phyloP scores from a whole-genome alignment of 2,329 filamentous ascomycete genomes.

The Clarireedia paspali region DNA sequence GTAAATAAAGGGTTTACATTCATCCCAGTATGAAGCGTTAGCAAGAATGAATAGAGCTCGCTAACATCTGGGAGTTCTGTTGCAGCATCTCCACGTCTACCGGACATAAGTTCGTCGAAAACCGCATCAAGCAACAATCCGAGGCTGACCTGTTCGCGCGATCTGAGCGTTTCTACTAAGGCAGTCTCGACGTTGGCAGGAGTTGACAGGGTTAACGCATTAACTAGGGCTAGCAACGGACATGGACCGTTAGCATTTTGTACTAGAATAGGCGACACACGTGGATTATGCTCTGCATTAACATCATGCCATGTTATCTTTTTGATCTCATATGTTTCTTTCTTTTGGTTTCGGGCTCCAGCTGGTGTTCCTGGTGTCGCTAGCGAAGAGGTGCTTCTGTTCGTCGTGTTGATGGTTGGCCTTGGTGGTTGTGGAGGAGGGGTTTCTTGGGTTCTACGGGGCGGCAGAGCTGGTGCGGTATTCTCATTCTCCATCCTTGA shows the following conservation, averaged over 20 bases:
- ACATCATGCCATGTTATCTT: slow-evolving; percentile 79
- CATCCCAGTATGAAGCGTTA: slow-evolving; percentile 90
- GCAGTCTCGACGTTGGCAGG: slow-evolving; percentile 59
- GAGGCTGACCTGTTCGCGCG: slow-evolving; percentile 81
- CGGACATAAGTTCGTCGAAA: slow-evolving; percentile 87
- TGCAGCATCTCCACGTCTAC: slow-evolving; percentile 52
- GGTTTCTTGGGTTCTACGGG: slow-evolving; percentile 19
- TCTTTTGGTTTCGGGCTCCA: slow-evolving; percentile 20
- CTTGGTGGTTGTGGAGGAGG: slow-evolving; percentile 23
- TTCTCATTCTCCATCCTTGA: slow-evolving; percentile 13
- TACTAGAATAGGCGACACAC: slow-evolving; percentile 78
- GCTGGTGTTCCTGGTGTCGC: slow-evolving; percentile 4
- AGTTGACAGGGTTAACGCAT: slow-evolving; percentile 80
- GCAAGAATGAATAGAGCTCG: slow-evolving; percentile 80
- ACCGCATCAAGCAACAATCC: slow-evolving; percentile 80
- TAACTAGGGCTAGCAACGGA: slow-evolving; percentile 85
- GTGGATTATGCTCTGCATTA: slow-evolving; percentile 49
- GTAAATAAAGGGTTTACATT: slow-evolving; percentile 93
- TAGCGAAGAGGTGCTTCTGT: slow-evolving; percentile 13
- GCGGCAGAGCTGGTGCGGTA: slow-evolving; percentile 22
- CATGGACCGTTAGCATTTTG: slow-evolving; percentile 95
- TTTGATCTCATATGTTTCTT: slow-evolving; percentile 87
- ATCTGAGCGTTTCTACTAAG: slow-evolving; percentile 68
- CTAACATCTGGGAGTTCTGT: slow-evolving; percentile 72
- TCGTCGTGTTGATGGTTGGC: slow-evolving; percentile 14